Base-by-base conservation (phyloP, 768 basidiomycete species). In the Leccinum longicurvipes region DNA sequence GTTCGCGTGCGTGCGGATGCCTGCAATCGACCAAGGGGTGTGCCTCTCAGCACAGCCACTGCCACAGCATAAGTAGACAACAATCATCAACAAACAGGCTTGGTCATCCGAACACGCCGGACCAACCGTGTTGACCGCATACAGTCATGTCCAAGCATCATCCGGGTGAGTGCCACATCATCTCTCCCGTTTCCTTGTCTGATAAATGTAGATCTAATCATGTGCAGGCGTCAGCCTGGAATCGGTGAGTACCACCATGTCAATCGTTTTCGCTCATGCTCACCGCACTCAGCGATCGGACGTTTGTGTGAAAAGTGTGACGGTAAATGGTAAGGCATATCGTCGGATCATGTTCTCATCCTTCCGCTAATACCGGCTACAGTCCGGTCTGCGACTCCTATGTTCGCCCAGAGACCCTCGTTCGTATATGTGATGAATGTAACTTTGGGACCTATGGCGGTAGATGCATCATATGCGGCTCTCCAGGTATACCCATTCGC, bases 341-440 rank as follows among this genome's bases (percentile, higher is more conserved):
- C 41, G 45, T 50, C 24, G 12, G 12, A 4, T 23, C 42, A 12
- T 9, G 25, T 17, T 4, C 28, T 14, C 3, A 23, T n/a, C 12
- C 24, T 25, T 27, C 36, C 6, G 0, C 32, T 54, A 6, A 60
- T n/a, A 46, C 54, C n/a, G 24, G 25, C 31, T 36, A 41, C 5
- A 99, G 96, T 72, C 96, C 96, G 9, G 92, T 98, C 45, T 99
- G 96, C 77, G 96, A 99, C 77, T 98, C 96, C 54, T 98, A 98
- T 75, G 97, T 99, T 60, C 85, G 97, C 64, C 97, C 97, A 65
- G 95, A 96, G 75, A 98, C 96, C 23, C 82, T 98, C 61, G 97
- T 98, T 56, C 85, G 96, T 60, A 98, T 98, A 63, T 99, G 97
- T 73, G 97, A 99, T 71, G 97, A 99, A 77, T 99, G 97, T 75